Base-by-base conservation (phyloP, 345 rosid species). In the Gossypium rotundifolium region DNA sequence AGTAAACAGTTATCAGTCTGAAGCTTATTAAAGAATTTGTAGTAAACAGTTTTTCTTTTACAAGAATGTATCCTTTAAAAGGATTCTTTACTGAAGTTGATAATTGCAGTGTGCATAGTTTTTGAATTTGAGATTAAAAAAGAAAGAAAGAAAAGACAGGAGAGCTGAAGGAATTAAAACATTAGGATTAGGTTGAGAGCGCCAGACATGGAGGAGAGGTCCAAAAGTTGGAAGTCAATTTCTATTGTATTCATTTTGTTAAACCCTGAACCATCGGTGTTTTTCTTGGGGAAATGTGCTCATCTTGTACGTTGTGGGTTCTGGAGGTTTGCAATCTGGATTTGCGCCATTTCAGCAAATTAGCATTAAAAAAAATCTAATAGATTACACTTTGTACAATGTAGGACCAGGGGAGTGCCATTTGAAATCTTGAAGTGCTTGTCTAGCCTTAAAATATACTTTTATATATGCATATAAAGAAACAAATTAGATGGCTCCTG, bases 41-140 rank as follows among this genome's bases (percentile, higher is more conserved):
- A 33, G 38, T 33, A 33, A 33, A 33, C 38, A 2, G 13, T 46
- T 11, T 46, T 20, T 57, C 13, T 9, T 57, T 20, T 20, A 9
- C 40, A 64, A 64, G 49, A 64, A 17, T 38, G 68, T 38, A 64
- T 64, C 68, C 23, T 64, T 64, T 8, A 38, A 64, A 61, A 63
- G 13, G 23, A 38, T 17, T 64, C 13, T 17, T 2, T n/a, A 12
- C 68, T 40, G 42, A 42, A 40, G 16, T 16, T 42, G 25, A 40
- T 10, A 18, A 64, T 40, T 18, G 9, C 49, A 64, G 18, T 49
- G 69, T 64, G 11, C 14, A 10, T 23, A 64, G 42, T 9, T n/a
- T 64, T 64, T 64, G 3, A 42, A 64, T 9, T 40, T 23, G 69
- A 4, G 10, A 46, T 46, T 10, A 62, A 29, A n/a, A 11, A n/a